These are phyloP conservation scores for Thelephora terrestris DNA, from an alignment of 1,284 basidiomycete species.

Conservation along the genomic window DNA sequence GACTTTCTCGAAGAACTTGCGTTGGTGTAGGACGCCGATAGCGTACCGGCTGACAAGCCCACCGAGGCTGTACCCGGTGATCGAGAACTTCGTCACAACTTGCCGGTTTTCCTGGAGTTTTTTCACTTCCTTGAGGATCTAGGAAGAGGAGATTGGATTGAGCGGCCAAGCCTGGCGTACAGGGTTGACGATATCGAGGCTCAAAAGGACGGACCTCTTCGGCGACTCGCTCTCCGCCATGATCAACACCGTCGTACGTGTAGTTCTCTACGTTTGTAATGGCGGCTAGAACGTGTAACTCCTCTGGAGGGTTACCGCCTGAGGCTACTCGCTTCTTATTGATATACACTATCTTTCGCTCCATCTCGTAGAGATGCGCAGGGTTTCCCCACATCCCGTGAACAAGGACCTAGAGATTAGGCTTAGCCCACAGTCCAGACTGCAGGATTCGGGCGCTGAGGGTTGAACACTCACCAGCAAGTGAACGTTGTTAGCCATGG, in stretches of 20 bases:
- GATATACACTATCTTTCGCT: constrained; percentile 35
- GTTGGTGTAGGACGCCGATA: constrained; percentile 62
- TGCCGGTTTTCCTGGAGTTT: constrained; percentile 41
- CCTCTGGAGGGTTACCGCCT: constrained; percentile 12
- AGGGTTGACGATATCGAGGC: not conserved
- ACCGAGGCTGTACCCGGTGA: constrained; percentile 75
- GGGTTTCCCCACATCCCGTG: constrained; percentile 86
- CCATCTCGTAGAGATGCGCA: constrained; percentile 35
- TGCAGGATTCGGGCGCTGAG: not conserved
- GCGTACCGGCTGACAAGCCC: constrained; percentile 74
- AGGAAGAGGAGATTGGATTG: not conserved
- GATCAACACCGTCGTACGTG: constrained; percentile 60
- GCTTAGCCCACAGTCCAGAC: not conserved
- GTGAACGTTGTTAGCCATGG: not conserved
- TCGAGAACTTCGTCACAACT: constrained; percentile 55
- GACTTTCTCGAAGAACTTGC: constrained; percentile 58
- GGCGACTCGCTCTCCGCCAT: constrained; percentile 51
- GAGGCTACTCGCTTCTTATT: constrained; percentile 23
- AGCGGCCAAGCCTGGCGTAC: no score
- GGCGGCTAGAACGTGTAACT: constrained; percentile 33
- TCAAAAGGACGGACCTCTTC: constrained; percentile 42
- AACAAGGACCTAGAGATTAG: constrained; percentile 38
- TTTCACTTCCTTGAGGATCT: constrained; percentile 45
- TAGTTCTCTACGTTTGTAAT: constrained; percentile 39
- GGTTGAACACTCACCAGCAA: not conserved